Evolutionary conservation across 2,329 filamentous ascomycete species (phyloP).

Genomic region (Pseudocercospora eumusae): DNA sequence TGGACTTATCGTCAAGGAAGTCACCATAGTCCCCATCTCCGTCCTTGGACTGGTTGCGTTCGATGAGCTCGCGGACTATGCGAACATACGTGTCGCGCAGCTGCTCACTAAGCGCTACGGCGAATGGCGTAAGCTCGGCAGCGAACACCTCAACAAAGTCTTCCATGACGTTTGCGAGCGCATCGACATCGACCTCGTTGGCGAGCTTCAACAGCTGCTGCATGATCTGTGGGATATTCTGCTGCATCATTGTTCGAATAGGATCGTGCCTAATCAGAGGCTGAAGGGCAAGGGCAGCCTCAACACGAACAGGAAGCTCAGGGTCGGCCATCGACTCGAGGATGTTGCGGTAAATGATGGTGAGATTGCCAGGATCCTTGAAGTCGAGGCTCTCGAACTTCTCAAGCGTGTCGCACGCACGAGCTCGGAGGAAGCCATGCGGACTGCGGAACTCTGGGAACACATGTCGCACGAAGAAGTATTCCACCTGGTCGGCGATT

Average conservation of each 20-base stretch:
- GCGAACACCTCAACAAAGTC: constrained; percentile 99
- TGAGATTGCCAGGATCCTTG: constrained; percentile 91
- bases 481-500: constrained; percentile 95
- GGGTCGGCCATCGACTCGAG: constrained; percentile 94
- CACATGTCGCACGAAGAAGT: constrained; percentile 96
- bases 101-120: constrained; percentile 93
- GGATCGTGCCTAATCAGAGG: constrained; percentile 93
- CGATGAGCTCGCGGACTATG: constrained; percentile 86
- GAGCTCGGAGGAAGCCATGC: constrained; percentile 87
- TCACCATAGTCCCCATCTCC: constrained; percentile 82
- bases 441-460: constrained; percentile 95
- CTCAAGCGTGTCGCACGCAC: constrained; percentile 95
- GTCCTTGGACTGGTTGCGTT: constrained; percentile 77
- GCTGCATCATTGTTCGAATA: constrained; percentile 92
- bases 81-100: constrained; percentile 92
- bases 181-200: constrained; percentile 97
- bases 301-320: constrained; percentile 90
- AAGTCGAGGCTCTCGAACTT: constrained; percentile 98
- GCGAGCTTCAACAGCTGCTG: constrained; percentile 95
- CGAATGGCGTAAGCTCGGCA: constrained; percentile 93
- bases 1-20: constrained; percentile 96
- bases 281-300: constrained; percentile 89
- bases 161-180: constrained; percentile 97
- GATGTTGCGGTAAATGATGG: constrained; percentile 95
- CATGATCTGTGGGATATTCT: constrained; percentile 98